Evolutionary conservation across 2,329 filamentous ascomycete genomes (phyloP).

Genomic region (Clonostachys solani): DNA sequence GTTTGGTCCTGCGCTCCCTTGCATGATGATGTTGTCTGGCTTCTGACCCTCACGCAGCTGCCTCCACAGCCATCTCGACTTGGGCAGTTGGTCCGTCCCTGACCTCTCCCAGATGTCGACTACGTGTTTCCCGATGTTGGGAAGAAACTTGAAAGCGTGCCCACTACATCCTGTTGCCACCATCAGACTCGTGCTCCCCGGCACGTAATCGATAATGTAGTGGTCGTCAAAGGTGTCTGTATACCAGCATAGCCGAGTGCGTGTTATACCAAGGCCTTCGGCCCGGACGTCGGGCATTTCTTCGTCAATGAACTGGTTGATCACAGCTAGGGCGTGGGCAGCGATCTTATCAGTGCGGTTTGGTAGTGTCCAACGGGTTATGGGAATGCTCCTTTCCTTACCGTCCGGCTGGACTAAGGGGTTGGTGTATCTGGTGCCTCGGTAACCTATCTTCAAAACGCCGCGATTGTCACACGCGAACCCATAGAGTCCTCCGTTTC

Average conservation of each 20-base stretch:
- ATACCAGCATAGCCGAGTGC: slow-evolving; percentile 11
- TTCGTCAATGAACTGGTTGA: slow-evolving; percentile 25
- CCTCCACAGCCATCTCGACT: slow-evolving; percentile 13
- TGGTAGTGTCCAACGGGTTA: slow-evolving; percentile 26
- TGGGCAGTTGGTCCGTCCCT: slow-evolving; percentile 17
- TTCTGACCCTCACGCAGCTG: too few relatives aligned
- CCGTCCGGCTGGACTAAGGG: slow-evolving; percentile 27
- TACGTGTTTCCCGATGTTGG: slow-evolving; percentile 39
- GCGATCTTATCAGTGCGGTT: slow-evolving; percentile 15
- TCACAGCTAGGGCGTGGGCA: slow-evolving; percentile 14
- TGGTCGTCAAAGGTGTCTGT: slow-evolving; percentile 11
- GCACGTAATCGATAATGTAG: slow-evolving; percentile 18
- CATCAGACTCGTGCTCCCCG: slow-evolving; percentile 54
- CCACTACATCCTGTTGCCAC: slow-evolving; percentile 53
- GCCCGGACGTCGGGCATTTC: slow-evolving; percentile 35
- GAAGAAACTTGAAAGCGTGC: slow-evolving; percentile 39
- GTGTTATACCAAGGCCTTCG: slow-evolving; percentile 27
- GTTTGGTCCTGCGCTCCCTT: too few relatives aligned
- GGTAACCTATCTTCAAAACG: slow-evolving; percentile 43
- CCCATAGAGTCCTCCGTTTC: slow-evolving; percentile 38
- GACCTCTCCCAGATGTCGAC: slow-evolving; percentile 36
- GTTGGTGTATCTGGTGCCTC: slow-evolving; percentile 46
- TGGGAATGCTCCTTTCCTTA: slow-evolving; percentile 28
- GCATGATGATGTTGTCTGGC: too few relatives aligned
- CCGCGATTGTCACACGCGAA: slow-evolving; percentile 37